These are phyloP conservation scores for Dactylellina leptospora DNA, from an alignment of 2,329 filamentous ascomycete species.

Conservation along the genomic window DNA sequence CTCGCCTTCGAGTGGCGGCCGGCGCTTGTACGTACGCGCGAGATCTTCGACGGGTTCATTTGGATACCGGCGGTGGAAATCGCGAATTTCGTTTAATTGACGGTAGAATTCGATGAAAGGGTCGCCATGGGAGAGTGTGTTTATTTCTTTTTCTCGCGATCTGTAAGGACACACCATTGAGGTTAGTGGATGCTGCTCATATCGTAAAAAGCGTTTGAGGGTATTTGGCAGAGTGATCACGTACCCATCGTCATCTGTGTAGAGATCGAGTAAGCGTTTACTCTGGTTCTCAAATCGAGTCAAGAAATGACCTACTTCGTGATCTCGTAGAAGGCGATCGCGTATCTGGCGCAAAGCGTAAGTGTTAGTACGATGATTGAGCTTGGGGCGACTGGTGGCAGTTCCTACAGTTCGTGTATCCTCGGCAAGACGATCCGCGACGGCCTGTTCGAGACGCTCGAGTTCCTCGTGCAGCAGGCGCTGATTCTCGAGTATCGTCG, in stretches of 20 bases:
- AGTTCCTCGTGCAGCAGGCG: conserved; percentile 94
- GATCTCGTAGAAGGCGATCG: conserved; percentile 86
- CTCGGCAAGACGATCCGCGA: conserved; percentile 86
- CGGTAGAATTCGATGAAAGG: conserved; percentile 91
- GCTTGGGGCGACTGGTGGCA: conserved; percentile 12
- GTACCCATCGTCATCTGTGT: conserved; percentile 75
- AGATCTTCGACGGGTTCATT: conserved; percentile 96
- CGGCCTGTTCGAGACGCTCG: conserved; percentile 91
- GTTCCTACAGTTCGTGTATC: conserved; percentile 80
- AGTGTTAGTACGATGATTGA: conserved; percentile 5
- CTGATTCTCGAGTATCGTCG: conserved; percentile 84
- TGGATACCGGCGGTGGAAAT: conserved; percentile 88
- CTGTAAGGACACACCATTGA: conserved; percentile 57
- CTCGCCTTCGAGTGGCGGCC: conserved; percentile 67
- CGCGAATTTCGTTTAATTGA: conserved; percentile 80
- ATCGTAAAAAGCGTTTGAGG: neutral
- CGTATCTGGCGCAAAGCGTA: conserved; percentile 70
- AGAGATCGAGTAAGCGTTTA: conserved; percentile 79
- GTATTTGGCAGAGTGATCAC: conserved; percentile 22
- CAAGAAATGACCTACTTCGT: conserved; percentile 87
- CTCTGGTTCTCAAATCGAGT: conserved; percentile 89
- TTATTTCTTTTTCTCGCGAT: conserved; percentile 78
- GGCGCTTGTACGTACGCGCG: conserved; percentile 86
- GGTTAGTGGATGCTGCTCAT: conserved; percentile 16
- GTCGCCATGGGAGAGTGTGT: conserved; percentile 83